Base-by-base conservation (phyloP, 2,329 filamentous ascomycete genomes). In the Mycogone perniciosa region DNA sequence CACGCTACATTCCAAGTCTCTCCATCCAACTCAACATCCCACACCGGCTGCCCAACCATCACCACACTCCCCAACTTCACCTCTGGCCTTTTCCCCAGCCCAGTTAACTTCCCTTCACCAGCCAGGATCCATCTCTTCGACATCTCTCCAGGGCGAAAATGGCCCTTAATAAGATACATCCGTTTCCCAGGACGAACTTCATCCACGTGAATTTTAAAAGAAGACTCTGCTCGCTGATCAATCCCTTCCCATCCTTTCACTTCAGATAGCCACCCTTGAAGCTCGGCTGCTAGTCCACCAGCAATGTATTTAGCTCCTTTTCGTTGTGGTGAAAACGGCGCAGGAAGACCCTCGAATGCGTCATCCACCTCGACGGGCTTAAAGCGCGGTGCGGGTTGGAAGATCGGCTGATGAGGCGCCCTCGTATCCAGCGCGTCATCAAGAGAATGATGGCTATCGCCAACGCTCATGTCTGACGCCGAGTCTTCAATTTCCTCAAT, bases 181-280 rank as follows among this genome's bases (percentile, higher is more conserved):
- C 62, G 57, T 44, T 57, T 57, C 0, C 68, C 69, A 6, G 59
- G 52, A 20, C 61, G 54, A 8, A 69, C 48, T 41, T 66, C 62
- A 7, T 65, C 61, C 6, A 72, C 57, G 4, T 38, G 51, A 11
- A 72, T 56, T 8, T 54, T 60, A 34, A 63, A 51, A 1, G 50
- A 56, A 5, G 57, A 45, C 6, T 52, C 44, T 8, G 53, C 40
- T n/a, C 50, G 52, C 10, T 50, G 13, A 9, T 56, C 52, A 5
- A 44, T 44, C 35, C 59, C 58, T 11, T 65, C 62, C 64, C 63
- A 65, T 8, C 65, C 65, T 53, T 67, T 70, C 27, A 72, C 62
- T 26, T 72, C 68, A 0, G 71, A 70, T 7, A 73, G 59, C 67
- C 69, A 71, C 10, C 65, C 64, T 52, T 73, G 71, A 6, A 73